phyloP scores from a whole-genome alignment of 1,284 basidiomycete genomes.

The Trichosporon inkin region DNA sequence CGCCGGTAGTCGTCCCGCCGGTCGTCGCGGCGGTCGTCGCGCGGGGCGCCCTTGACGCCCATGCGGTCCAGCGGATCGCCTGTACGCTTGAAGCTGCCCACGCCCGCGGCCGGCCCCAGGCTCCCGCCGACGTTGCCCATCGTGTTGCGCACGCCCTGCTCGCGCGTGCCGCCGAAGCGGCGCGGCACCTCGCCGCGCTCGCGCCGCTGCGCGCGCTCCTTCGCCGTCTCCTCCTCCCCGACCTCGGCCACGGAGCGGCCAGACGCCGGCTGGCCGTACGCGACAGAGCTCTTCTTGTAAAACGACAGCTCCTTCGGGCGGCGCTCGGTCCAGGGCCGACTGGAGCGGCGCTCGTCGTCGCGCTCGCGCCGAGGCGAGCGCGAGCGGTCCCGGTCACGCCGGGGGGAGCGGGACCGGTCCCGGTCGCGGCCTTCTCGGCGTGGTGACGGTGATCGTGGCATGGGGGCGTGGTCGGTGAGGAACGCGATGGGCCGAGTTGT shows the following conservation, averaged over 20 bases:
- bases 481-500: not conserved
- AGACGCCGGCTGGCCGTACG: conserved; percentile 9
- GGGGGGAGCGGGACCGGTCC: conserved; percentile 16
- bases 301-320: conserved; percentile 49
- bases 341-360: conserved; percentile 4
- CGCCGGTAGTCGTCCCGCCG: conserved; percentile 16
- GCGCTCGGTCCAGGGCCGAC: conserved; percentile 18
- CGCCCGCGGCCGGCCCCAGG: conserved; percentile 19
- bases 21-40: conserved; percentile 12
- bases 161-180: conserved; percentile 44
- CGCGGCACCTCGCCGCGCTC: conserved; percentile 42
- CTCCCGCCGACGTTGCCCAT: conserved; percentile 32
- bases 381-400: conserved; percentile 11
- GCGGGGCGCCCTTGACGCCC: conserved; percentile 17
- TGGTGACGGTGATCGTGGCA: conserved; percentile 38
- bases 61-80: conserved; percentile 42
- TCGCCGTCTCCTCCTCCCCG: conserved; percentile 32
- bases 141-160: conserved; percentile 46
- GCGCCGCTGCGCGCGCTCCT: conserved; percentile 38
- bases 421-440: conserved; percentile 17
- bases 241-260: conserved; percentile 1
- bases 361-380: not conserved
- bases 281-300: conserved; percentile 45
- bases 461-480: conserved; percentile 13
- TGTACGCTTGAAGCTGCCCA: conserved; percentile 37